Percentiles rank a stretch among this genome's conserved stretches.
phyloP scores from a whole-genome alignment of 2,329 filamentous ascomycete species.

The Verticillium alfalfae region DNA sequence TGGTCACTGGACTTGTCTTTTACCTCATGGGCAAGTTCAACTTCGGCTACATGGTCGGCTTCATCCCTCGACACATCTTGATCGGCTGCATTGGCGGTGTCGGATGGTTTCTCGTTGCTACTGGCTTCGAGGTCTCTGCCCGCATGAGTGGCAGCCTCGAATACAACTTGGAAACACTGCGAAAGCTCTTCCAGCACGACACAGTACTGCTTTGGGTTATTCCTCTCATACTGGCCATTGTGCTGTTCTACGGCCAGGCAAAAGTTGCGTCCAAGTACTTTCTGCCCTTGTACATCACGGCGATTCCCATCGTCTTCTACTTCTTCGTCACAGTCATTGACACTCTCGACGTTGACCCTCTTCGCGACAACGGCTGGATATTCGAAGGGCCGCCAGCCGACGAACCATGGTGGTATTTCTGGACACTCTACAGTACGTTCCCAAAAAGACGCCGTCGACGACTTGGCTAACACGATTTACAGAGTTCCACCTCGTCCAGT shows the following conservation, averaged over 20 bases:
- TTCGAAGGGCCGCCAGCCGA: slow-evolving; percentile 79
- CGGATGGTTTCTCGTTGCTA: slow-evolving; percentile 88
- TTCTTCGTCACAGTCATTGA: slow-evolving; percentile 67
- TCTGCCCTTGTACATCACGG: slow-evolving; percentile 79
- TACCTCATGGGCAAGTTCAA: slow-evolving; percentile 83
- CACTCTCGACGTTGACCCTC: slow-evolving; percentile 56
- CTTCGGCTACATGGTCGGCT: slow-evolving; percentile 89
- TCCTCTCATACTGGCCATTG: slow-evolving; percentile 69
- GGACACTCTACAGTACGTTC: slow-evolving; percentile 80
- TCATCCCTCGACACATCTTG: slow-evolving; percentile 92
- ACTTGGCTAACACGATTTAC: not conserved
- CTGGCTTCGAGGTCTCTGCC: slow-evolving; percentile 89
- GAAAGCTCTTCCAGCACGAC: slow-evolving; percentile 65
- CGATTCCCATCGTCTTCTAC: slow-evolving; percentile 73
- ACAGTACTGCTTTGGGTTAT: slow-evolving; percentile 79
- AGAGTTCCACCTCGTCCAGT: slow-evolving; percentile 80
- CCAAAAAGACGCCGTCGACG: not conserved
- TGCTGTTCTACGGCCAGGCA: slow-evolving; percentile 71
- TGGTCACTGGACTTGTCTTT: slow-evolving; percentile 88
- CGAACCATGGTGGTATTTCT: slow-evolving; percentile 97
- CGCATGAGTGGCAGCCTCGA: slow-evolving; percentile 79
- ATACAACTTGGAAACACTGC: slow-evolving; percentile 72
- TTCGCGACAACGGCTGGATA: slow-evolving; percentile 80
- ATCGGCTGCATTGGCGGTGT: slow-evolving; percentile 97
- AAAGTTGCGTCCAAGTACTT: slow-evolving; percentile 79